Base-by-base conservation (phyloP, 352 stramenopile species). In the Globisporangium nagaii region DNA sequence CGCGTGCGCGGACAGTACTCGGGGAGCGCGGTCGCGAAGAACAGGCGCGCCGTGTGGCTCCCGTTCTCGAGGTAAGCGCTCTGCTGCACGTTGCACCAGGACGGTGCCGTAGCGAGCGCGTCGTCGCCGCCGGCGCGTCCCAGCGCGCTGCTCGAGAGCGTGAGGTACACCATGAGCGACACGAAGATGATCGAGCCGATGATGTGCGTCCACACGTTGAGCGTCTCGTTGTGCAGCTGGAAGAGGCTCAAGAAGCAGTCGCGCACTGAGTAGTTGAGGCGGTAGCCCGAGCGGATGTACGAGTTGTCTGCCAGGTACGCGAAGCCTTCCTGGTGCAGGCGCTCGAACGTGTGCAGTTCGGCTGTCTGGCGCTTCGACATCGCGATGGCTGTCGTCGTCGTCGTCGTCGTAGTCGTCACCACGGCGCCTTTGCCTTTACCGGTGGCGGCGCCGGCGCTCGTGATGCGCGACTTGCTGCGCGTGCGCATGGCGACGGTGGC, bases 201-300 rank as follows among this genome's bases (percentile, higher is more conserved):
- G 45, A 92, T 87, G 61, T 95, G 85, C 53, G 80, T 93, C 85
- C 85, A 95, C 20, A 95, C 81, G 58, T 95, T 95, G 41, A 90
- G 72, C 47, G 85, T 95, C 62, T 95, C 85, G 56, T 95, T 95
- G 70, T 95, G 85, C 56, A 93, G 69, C 68, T 93, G 75, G 52
- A 95, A 92, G 58, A 95, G 69, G 49, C 79, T 91, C 28, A 75
- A 39, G 50, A 92, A 75, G 53, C 85, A 95, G 62, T 92, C 79
- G 34, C 66, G 69, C 20, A 75, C 65, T 31, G 78, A 86, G 79
- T 95, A 95, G 70, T 92, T 75, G 27, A 95, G 68, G 0, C 85
- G 82, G 55, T 95, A 95, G 25, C 83, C 80, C 40, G 79, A 87
- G 49, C 74, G 80, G 62, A 95, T 92, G 79, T 93, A 93, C 67